Conservation (phyloP, 2,329 filamentous ascomycete genomes). For the Ceratocystis variospora region DNA sequence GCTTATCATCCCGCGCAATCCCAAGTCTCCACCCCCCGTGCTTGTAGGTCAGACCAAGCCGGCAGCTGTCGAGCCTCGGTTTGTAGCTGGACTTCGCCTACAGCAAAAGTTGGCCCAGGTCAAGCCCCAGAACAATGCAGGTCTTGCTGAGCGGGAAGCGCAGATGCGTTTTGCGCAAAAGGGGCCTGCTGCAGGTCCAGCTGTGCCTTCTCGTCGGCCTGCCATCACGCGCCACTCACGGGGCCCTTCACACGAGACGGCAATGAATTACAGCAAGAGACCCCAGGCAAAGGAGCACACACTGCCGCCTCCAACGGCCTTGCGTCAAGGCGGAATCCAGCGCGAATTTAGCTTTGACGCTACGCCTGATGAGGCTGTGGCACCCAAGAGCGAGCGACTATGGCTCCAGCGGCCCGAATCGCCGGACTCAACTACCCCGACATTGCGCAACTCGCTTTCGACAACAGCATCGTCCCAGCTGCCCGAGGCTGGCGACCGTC, state of each 20-base stretch:
- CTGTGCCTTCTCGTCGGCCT: background rate
- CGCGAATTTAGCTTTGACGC: constrained; percentile 8
- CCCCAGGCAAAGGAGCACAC: background rate
- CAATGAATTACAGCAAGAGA: background rate
- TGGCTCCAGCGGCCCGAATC: constrained; percentile 9
- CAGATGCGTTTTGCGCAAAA: background rate
- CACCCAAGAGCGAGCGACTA: background rate
- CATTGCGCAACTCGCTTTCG: constrained; percentile 12
- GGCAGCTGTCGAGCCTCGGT: constrained; percentile 9
- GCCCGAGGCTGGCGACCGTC: background rate
- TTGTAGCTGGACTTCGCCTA: constrained; percentile 14
- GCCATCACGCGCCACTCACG: background rate
- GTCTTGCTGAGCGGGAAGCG: background rate
- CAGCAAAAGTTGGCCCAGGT: constrained; percentile 8
- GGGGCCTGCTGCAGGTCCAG: background rate
- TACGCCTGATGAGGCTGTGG: constrained; percentile 9
- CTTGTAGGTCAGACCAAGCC: background rate
- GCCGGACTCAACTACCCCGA: constrained; percentile 10
- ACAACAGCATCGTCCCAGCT: constrained; percentile 10
- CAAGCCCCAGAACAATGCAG: background rate
- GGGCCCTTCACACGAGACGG: background rate
- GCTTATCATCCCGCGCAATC: constrained; percentile 13
- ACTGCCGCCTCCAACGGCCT: background rate
- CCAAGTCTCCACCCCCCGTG: background rate
- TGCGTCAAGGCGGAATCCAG: background rate